Percentiles rank a stretch among this genome's conserved stretches.
Evolutionary conservation across 208 protist genomes (phyloP).

Genomic region (Leishmania braziliensis): DNA sequence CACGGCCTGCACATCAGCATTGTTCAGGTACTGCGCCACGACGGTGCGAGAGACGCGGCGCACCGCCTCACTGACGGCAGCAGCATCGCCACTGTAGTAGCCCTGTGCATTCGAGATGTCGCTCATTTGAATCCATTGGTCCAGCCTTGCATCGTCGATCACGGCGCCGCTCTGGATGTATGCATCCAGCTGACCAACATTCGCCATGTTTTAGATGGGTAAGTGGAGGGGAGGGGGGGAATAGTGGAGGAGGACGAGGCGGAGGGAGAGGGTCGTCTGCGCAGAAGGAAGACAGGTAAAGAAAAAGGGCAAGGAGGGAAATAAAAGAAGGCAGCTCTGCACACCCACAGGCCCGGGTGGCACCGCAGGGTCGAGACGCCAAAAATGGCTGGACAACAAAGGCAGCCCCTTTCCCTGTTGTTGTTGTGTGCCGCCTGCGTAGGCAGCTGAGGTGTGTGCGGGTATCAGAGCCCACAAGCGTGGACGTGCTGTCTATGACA

Average conservation of each 20-base stretch:
- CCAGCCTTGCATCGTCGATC: slow-evolving; percentile 58
- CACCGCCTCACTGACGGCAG: slow-evolving; percentile 39
- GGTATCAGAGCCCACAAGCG: background rate
- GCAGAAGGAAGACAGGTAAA: background rate
- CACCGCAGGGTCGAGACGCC: background rate
- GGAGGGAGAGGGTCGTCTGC: background rate
- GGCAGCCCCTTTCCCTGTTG: background rate
- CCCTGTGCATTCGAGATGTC: slow-evolving; percentile 51
- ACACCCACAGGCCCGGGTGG: background rate
- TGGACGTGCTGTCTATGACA: background rate
- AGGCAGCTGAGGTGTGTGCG: background rate
- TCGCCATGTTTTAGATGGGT: slow-evolving; percentile 20
- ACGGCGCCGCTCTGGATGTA: slow-evolving; percentile 44
- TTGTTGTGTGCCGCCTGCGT: background rate
- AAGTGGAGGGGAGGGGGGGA: background rate
- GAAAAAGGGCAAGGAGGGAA: background rate
- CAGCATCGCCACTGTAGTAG: slow-evolving; percentile 57
- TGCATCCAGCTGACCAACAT: slow-evolving; percentile 44
- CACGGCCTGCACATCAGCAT: slow-evolving; percentile 60
- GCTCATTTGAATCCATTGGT: slow-evolving; percentile 68
- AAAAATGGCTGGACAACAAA: background rate
- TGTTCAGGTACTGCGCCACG: slow-evolving; percentile 84
- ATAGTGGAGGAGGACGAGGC: background rate
- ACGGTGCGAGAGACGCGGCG: slow-evolving; percentile 41
- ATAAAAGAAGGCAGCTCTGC: background rate